Base-by-base conservation (phyloP, 2,329 filamentous ascomycete genomes). In the Ophiognomonia clavigignenti-juglandacearum region DNA sequence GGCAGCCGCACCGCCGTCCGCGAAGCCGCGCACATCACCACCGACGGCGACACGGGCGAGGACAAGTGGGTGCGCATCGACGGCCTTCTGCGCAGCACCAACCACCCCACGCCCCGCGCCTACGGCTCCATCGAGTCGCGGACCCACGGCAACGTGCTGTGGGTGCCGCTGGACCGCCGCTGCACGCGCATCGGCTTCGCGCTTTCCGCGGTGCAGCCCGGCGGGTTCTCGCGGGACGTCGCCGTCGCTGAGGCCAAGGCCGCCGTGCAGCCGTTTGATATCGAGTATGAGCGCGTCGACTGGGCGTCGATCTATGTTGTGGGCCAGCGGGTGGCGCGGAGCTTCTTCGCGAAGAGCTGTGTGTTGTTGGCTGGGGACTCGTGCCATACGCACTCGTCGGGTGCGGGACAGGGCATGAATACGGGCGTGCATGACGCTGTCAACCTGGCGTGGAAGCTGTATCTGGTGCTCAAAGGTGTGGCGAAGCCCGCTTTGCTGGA, bases 361-460 rank as follows among this genome's bases (percentile, higher is more conserved):
- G 67, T 71, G 2, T 73, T 76, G 39, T 61, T 77, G 4, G 68
- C 67, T 11, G 73, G 73, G 8, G 74, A 77, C 50, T 71, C 73
- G 10, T 71, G 69, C 9, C 73, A 77, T 50, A 73, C 79, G 0
- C 80, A 83, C 55, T 78, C 73, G 1, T 79, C 79, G 2, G 82
- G 83, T 55, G 80, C 80, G 0, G 80, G 78, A 0, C 80, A 83
- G 59, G 80, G 75, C 4, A 73, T 77, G 70, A 78, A 78, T 51
- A 73, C 74, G 11, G 67, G 72, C 24, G 65, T 83, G 47, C 79
- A 83, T 56, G 80, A 83, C 50, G 70, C 71, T 3, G 73, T 71
- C 58, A 75, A 75, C 43, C 64, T 74, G 10, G 69, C 62, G 7
- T 73, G 70, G 70, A 73, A 73, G 55, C 57, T 73, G 4, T 65